phyloP scores from a whole-genome alignment of 208 protist genomes.

The Crithidia expoeki region DNA sequence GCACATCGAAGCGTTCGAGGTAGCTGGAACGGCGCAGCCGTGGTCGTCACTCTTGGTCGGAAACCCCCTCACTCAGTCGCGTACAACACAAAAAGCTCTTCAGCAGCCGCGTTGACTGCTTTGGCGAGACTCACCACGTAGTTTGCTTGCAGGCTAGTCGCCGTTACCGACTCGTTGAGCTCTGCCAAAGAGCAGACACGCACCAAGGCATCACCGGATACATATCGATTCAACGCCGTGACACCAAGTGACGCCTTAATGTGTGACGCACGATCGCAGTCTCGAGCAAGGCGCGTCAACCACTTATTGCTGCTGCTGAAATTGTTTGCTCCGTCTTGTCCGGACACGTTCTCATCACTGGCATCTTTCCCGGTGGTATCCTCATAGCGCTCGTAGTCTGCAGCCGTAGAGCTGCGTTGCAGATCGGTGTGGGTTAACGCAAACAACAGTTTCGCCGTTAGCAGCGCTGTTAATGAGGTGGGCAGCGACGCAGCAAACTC shows the following conservation, averaged over 20 bases:
- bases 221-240: constrained; percentile 53
- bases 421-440: neutral
- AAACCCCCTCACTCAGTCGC: neutral
- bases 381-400: too few relatives aligned
- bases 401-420: neutral
- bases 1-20: too few relatives aligned
- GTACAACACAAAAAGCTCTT: constrained; percentile 20
- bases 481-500: constrained; percentile 66
- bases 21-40: too few relatives aligned
- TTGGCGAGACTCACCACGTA: constrained; percentile 32
- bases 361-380: neutral
- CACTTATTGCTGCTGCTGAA: neutral
- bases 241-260: constrained; percentile 71
- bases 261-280: constrained; percentile 45
- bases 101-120: constrained; percentile 7
- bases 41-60: too few relatives aligned
- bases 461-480: constrained; percentile 47
- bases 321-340: neutral
- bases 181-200: constrained; percentile 61
- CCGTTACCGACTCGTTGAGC: constrained; percentile 39
- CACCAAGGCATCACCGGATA: constrained; percentile 49
- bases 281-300: neutral
- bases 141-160: constrained; percentile 34
- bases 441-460: constrained; percentile 33
- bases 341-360: neutral